A percentile compares a stretch with the other conserved stretches of the same genome.
These are phyloP conservation scores for Candida nonsorbophila DNA, from an alignment of 805 yeast genomes.

Conservation along the genomic window DNA sequence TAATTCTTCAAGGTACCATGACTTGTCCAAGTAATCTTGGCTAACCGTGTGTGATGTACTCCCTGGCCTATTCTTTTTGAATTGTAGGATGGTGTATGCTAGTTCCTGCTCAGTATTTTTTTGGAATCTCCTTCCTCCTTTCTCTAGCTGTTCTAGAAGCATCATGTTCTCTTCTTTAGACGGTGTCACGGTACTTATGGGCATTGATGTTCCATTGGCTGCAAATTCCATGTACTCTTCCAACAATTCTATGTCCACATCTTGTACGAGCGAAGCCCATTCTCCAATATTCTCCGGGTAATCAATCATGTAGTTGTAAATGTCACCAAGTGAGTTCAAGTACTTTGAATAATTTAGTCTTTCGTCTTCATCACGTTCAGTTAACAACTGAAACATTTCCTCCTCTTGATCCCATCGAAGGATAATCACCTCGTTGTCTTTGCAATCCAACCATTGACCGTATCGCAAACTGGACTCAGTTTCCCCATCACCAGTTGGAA, in stretches of 20 bases:
- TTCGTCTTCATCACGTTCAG: slow-evolving; percentile 15
- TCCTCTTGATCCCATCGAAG: slow-evolving; percentile 29
- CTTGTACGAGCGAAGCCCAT: slow-evolving; percentile 9
- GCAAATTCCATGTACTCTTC: slow-evolving; percentile 13
- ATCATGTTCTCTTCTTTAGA: slow-evolving; percentile 45
- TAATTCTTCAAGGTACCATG: slow-evolving; percentile 48
- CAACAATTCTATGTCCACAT: slow-evolving; percentile 19
- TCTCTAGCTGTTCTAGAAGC: slow-evolving; percentile 28
- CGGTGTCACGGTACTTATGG: slow-evolving; percentile 44
- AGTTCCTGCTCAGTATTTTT: slow-evolving; percentile 31
- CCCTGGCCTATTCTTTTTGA: slow-evolving; percentile 27
- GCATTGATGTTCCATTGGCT: too few relatives aligned
- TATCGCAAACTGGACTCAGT: slow-evolving; percentile 18
- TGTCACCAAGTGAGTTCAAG: slow-evolving; percentile 17
- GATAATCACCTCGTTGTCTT: slow-evolving; percentile 25
- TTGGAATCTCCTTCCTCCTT: slow-evolving; percentile 11
- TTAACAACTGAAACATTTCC: slow-evolving; percentile 12
- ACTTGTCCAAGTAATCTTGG: slow-evolving; percentile 50
- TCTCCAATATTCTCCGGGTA: slow-evolving; percentile 23
- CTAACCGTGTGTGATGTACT: slow-evolving; percentile 29
- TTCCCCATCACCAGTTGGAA: slow-evolving; percentile 6
- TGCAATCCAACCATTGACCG: slow-evolving; percentile 36
- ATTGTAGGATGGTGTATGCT: slow-evolving; percentile 37
- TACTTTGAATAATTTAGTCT: slow-evolving; percentile 22
- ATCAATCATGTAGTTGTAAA: slow-evolving; percentile 29